Base-by-base conservation (phyloP, 2,329 filamentous ascomycete species). In the Huntiella moniliformis region DNA sequence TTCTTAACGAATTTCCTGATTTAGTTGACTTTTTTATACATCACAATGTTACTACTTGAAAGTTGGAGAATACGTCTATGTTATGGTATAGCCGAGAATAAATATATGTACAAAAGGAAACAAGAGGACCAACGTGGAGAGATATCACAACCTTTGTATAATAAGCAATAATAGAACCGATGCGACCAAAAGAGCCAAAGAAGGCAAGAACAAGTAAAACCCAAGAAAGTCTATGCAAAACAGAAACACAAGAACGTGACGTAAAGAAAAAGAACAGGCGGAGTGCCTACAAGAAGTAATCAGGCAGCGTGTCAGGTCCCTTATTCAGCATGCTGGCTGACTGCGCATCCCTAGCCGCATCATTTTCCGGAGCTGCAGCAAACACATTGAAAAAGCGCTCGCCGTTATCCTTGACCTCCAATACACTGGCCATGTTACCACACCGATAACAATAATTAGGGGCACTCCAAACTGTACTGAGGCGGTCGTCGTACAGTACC, bases 311-410 rank as follows among this genome's bases (percentile, higher is more conserved):
- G 45, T 65, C 76, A 2, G 70, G 70, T 51, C 78, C 74, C 2
- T 68, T 69, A n/a, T 64, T 58, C 63, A 86, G 86, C 49, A 91
- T 84, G 55, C 73, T 71, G 50, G 76, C 74, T 50, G 79, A 74
- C 60, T 91, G 84, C 56, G 82, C 72, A 58, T 95, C 86, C 57
- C 93, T 82, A 59, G 92, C 82, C 54, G 79, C 65, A 59, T 96
- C 88, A 56, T 98, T 94, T 61, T 98, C 91, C 2, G 91, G 91
- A 22, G 91, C 88, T 3, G 91, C 91, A 47, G 92, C 85, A 60
- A 98, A 98, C 17, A 96, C 87, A 59, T 98, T 98, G 68, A 96
- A 98, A 62, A 84, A 94, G 49, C 88, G 71, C 62, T 94, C 86
- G 34, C 91, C 88, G 1, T 79, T 80, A 58, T 94, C 86, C 60